phyloP scores from a whole-genome alignment of 352 stramenopile species.

The Lagenidium giganteum region DNA sequence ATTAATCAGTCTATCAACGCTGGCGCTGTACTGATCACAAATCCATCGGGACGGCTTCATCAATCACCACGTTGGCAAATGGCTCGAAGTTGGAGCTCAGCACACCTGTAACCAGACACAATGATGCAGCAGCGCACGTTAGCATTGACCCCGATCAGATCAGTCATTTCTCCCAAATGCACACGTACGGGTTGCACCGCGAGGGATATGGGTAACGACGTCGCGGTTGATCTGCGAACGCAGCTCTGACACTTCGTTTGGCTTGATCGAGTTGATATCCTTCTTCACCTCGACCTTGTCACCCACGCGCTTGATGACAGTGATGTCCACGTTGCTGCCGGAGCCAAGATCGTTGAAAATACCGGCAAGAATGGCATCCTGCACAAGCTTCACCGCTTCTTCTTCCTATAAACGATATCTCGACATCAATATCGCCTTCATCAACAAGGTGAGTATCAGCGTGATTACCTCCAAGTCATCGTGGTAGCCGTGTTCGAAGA shows the following conservation, averaged over 20 bases:
- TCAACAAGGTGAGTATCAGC: neutral
- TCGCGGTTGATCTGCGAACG: conserved; percentile 83
- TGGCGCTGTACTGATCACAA: no score
- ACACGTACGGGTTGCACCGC: conserved; percentile 72
- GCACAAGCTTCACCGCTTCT: conserved; percentile 95
- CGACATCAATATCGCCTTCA: neutral
- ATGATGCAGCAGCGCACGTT: neutral
- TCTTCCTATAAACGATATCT: conserved; percentile 57
- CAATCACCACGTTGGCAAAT: conserved; percentile 59
- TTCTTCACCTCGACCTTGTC: conserved; percentile 82
- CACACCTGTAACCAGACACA: conserved; percentile 30
- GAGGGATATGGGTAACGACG: conserved; percentile 77
- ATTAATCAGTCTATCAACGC: neutral
- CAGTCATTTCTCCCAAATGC: no score
- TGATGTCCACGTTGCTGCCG: conserved; percentile 96
- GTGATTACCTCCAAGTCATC: conserved; percentile 87
- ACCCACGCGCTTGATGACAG: conserved; percentile 91
- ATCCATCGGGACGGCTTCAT: conserved; percentile 77
- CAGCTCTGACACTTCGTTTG: conserved; percentile 89
- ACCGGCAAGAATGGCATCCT: conserved; percentile 94
- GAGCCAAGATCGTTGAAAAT: conserved; percentile 99
- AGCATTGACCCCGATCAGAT: no score
- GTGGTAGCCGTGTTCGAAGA: conserved; percentile 95
- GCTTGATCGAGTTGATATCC: conserved; percentile 90
- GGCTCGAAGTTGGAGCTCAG: conserved; percentile 69